Conservation (phyloP, 352 stramenopile genomes). For the Elongisporangium prolatum region DNA sequence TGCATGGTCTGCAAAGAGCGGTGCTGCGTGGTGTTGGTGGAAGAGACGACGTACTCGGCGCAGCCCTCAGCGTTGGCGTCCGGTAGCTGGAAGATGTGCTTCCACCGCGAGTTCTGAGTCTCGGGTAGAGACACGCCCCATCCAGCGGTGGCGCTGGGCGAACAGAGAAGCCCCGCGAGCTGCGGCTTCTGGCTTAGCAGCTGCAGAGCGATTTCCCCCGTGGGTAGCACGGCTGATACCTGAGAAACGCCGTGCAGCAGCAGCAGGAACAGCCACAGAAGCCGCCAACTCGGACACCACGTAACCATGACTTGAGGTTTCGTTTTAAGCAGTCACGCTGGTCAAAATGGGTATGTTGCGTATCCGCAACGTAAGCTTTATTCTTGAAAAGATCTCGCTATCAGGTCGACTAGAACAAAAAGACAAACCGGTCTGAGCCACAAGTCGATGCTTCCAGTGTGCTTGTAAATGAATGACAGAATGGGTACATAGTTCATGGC, state of each 20-base stretch:
- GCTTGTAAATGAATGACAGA: neutral
- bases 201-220: conserved; percentile 33
- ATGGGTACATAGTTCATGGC: conserved; percentile 35
- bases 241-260: conserved; percentile 12
- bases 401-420: neutral
- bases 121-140: conserved; percentile 53
- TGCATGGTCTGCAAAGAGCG: neutral
- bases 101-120: conserved; percentile 46
- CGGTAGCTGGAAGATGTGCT: conserved; percentile 36
- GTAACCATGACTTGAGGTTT: neutral
- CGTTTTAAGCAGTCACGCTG: neutral
- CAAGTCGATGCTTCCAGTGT: neutral
- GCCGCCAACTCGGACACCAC: neutral
- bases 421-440: neutral
- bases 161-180: conserved; percentile 46
- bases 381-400: neutral
- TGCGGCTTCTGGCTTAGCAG: conserved; percentile 23
- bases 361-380: neutral
- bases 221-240: conserved; percentile 30
- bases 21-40: conserved; percentile 4
- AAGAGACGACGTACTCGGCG: conserved; percentile 20
- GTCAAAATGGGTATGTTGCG: neutral
- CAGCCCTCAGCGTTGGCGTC: conserved; percentile 36
- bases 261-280: neutral
- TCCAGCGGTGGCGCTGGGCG: conserved; percentile 41